Conservation (phyloP, 1,284 basidiomycete species). For the Fomes fomentarius region DNA sequence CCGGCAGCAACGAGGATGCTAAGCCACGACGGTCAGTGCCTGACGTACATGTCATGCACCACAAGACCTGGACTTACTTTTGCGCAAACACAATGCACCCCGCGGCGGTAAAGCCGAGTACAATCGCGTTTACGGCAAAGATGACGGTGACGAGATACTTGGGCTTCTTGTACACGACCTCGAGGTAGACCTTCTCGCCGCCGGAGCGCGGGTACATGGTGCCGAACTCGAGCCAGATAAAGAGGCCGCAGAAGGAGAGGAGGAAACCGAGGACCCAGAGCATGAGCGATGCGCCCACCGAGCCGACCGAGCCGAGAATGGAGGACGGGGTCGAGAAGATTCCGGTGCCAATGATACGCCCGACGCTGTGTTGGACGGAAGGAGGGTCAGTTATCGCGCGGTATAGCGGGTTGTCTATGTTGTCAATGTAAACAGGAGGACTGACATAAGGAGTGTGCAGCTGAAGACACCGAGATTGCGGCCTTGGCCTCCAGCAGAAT, state of each 20-base stretch:
- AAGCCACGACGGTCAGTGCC: neutral
- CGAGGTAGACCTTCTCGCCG: constrained; percentile 81
- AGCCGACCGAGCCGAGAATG: constrained; percentile 65
- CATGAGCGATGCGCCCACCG: constrained; percentile 61
- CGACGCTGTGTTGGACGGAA: constrained; percentile 48
- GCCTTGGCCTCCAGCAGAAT: constrained; percentile 35
- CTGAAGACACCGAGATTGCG: constrained; percentile 36
- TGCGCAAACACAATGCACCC: constrained; percentile 54
- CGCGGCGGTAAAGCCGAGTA: constrained; percentile 61
- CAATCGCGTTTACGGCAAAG: constrained; percentile 61
- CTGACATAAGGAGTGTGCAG: constrained; percentile 36
- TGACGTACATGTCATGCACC: neutral
- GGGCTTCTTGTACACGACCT: constrained; percentile 68
- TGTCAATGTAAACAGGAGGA: neutral
- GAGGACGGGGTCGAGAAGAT: constrained; percentile 68
- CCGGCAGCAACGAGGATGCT: constrained; percentile 56
- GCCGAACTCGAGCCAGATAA: constrained; percentile 75
- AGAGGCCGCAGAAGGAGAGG: constrained; percentile 63
- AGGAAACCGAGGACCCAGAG: constrained; percentile 75
- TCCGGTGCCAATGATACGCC: constrained; percentile 61
- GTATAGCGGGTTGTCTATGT: neutral
- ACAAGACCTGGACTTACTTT: constrained; percentile 14
- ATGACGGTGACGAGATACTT: constrained; percentile 62
- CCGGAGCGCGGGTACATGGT: constrained; percentile 57
- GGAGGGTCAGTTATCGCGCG: neutral